Evolutionary conservation across 2,329 filamentous ascomycete genomes (phyloP).

Genomic region (Apiospora malaysiana): DNA sequence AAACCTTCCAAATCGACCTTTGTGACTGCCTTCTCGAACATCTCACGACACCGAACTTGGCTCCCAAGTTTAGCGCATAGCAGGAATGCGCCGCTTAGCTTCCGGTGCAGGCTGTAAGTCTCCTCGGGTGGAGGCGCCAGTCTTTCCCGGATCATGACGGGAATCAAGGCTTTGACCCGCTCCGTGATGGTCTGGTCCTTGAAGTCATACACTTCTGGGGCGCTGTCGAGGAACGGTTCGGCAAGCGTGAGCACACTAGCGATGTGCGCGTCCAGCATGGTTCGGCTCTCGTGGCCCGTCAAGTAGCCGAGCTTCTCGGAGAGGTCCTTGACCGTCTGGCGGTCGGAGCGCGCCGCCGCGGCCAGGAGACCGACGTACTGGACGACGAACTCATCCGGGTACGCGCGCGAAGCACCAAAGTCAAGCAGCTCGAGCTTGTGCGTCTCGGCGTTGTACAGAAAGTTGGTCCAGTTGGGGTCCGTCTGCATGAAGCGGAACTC

Average conservation of each 20-base stretch:
- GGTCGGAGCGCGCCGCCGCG: slow-evolving; percentile 77
- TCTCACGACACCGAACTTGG: slow-evolving; percentile 76
- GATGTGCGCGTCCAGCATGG: slow-evolving; percentile 92
- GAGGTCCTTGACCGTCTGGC: slow-evolving; percentile 64
- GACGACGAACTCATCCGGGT: slow-evolving; percentile 77
- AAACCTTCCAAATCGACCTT: slow-evolving; percentile 37
- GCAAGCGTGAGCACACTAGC: slow-evolving; percentile 87
- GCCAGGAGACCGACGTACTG: slow-evolving; percentile 82
- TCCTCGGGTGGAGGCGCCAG: slow-evolving; percentile 93
- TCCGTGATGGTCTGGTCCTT: slow-evolving; percentile 95
- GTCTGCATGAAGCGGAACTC: slow-evolving; percentile 99
- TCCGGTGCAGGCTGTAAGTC: slow-evolving; percentile 94
- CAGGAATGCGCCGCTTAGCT: slow-evolving; percentile 93
- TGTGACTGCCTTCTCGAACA: slow-evolving; percentile 70
- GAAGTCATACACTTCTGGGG: slow-evolving; percentile 90
- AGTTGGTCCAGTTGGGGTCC: slow-evolving; percentile 99
- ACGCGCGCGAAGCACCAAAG: slow-evolving; percentile 92
- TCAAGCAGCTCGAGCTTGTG: slow-evolving; percentile 88
- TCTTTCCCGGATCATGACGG: slow-evolving; percentile 89
- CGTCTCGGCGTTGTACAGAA: slow-evolving; percentile 79
- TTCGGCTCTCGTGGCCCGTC: slow-evolving; percentile 83
- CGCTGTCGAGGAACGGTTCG: slow-evolving; percentile 81
- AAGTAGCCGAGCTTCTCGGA: slow-evolving; percentile 86
- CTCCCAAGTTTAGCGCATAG: slow-evolving; percentile 88
- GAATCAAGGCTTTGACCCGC: slow-evolving; percentile 85